phyloP scores from a whole-genome alignment of 257 asterid genomes.

The Verbena officinalis region DNA sequence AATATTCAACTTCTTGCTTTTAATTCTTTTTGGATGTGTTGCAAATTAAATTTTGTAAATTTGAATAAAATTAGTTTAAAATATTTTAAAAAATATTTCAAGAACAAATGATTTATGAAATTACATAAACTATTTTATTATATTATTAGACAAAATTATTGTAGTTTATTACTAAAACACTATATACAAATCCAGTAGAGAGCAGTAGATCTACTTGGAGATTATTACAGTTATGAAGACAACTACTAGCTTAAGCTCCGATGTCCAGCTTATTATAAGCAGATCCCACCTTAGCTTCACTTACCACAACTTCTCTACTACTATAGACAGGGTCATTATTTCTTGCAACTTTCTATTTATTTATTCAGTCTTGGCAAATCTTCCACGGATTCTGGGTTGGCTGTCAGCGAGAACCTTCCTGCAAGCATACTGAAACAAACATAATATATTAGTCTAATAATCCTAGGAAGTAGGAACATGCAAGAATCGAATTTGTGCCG shows the following conservation, averaged over 20 bases:
- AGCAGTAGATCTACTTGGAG: constrained; percentile 26
- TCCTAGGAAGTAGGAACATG: no score
- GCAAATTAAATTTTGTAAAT: no score
- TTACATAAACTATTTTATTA: not conserved
- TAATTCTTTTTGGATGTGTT: no score
- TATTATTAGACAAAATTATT: not conserved
- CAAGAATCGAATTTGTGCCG: no score
- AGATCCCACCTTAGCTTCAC: constrained; percentile 20
- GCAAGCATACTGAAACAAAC: constrained; percentile 75
- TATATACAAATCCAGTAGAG: constrained; percentile 39
- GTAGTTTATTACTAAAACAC: constrained; percentile 25
- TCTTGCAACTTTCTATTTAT: constrained; percentile 46
- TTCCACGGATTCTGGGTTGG: constrained; percentile 91
- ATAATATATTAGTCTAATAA: constrained; percentile 22
- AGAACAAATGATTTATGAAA: not conserved
- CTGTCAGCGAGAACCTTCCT: constrained; percentile 94
- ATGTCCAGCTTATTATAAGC: constrained; percentile 20
- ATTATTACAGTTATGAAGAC: constrained; percentile 25
- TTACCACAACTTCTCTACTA: constrained; percentile 5
- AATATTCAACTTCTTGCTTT: not conserved
- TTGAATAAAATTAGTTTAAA: no score
- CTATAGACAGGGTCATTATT: constrained; percentile 25
- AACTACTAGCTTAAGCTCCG: constrained; percentile 7
- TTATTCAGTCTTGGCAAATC: constrained; percentile 86
- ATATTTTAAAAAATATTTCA: not conserved